Evolutionary conservation across 2,329 filamentous ascomycete species (phyloP).

Genomic region (Xylaria sp.): DNA sequence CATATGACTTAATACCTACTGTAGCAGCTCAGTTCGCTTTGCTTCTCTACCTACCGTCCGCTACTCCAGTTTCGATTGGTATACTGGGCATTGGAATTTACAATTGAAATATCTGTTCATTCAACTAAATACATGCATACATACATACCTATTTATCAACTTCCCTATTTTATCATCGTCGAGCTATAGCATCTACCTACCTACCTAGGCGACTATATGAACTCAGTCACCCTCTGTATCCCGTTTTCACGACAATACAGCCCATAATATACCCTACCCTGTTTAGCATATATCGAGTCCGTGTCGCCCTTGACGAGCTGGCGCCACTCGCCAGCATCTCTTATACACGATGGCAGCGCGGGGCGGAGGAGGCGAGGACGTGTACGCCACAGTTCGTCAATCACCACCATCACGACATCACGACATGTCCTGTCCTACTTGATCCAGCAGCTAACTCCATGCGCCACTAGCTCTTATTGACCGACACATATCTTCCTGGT

Average conservation of each 20-base stretch:
- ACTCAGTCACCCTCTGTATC: not conserved
- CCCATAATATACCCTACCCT: not conserved
- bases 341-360: constrained; percentile 45
- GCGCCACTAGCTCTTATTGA: constrained; percentile 80
- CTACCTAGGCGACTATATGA: not conserved
- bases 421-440: too few relatives aligned
- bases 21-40: not conserved
- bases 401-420: not conserved
- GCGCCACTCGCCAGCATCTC: constrained; percentile 31
- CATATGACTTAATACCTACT: not conserved
- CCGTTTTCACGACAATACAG: not conserved
- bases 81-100: not conserved
- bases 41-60: not conserved
- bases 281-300: not conserved
- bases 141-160: not conserved
- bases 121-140: not conserved
- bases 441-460: constrained; percentile 41
- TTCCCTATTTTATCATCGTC: not conserved
- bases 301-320: constrained; percentile 10
- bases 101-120: not conserved
- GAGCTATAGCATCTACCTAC: not conserved
- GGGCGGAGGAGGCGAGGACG: constrained; percentile 54
- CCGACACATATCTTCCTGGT: constrained; percentile 94
- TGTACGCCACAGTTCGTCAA: constrained; percentile 66
- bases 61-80: not conserved